Evolutionary conservation across 2,329 filamentous ascomycete species (phyloP), one percentile per base, ranked within the genome.

Genomic region (Fusarium euwallaceae): DNA sequence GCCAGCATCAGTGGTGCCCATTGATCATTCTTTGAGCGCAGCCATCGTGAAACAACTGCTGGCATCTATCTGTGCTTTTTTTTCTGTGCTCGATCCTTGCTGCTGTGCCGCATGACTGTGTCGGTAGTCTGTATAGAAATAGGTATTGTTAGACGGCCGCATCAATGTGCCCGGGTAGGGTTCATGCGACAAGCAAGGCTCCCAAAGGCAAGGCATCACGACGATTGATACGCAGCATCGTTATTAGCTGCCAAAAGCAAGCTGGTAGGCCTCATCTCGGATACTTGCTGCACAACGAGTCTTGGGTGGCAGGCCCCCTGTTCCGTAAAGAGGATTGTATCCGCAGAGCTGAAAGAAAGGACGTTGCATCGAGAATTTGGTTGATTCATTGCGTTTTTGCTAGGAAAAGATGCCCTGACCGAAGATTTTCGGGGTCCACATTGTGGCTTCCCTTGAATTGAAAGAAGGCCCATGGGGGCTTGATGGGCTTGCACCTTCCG

Each of bases 261-360:
- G 56, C 53, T 29, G 39, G 48, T 58, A 66, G 59, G 59, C 62
- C 73, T 79, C 77, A 79, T 78, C 67, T 78, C 72, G 70, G 74
- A 56, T 71, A 66, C 64, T 66, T 69, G 64, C 65, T 32, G 70
- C 64, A 45, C 22, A 70, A 66, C 59, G 66, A 59, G 64, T 64
- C 64, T 59, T 43, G 61, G 29, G 24, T n/a, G 24, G 14, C 51
- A 59, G 34, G 39, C 64, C 69, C 75, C 65, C 43, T 61, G 48
- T 48, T 22, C 48, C 51, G 59, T 36, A 39, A 22, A 24, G 16
- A 36, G 32, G 45, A 63, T 34, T 66, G 51, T 65, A 72, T 72
- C 75, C 70, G 76, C 75, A 69, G 60, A 78, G 77, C 77, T 78
- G 74, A 78, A 77, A 72, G 72, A 59, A 77, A 70, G 72, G 61